These are phyloP conservation scores for Dysphania ambrosioides DNA, from an alignment of 148 eudicot species.

Conservation along the genomic window DNA sequence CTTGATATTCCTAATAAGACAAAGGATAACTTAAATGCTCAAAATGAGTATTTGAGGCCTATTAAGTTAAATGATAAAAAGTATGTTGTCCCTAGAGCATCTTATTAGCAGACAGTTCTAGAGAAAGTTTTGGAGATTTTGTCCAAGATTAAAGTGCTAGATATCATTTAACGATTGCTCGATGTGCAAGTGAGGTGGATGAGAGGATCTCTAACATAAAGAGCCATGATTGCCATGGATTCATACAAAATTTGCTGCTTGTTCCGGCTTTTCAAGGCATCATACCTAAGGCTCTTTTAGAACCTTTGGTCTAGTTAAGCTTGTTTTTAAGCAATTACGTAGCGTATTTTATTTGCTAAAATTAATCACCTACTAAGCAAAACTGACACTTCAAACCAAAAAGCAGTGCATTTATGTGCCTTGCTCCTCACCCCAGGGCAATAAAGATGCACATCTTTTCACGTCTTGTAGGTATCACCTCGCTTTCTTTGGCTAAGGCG, in stretches of 20 bases:
- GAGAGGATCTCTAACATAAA: neutral
- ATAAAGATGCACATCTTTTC: no score
- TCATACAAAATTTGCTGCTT: slow-evolving; percentile 13
- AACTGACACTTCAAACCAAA: no score
- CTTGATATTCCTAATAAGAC: slow-evolving; percentile 21
- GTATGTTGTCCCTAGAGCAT: neutral
- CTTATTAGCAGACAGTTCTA: neutral
- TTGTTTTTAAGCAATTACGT: slow-evolving; percentile 9
- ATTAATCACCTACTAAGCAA: no score
- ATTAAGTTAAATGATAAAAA: neutral
- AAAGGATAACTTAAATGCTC: slow-evolving; percentile 21
- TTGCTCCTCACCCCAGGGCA: no score
- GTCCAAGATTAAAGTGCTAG: slow-evolving; percentile 3
- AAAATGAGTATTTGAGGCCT: slow-evolving; percentile 8
- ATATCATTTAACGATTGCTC: slow-evolving; percentile 9
- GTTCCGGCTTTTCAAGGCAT: neutral
- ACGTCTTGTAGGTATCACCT: no score
- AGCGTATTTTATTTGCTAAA: no score
- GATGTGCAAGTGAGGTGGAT: slow-evolving; percentile 1
- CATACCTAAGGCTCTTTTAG: neutral
- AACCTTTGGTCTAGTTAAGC: neutral
- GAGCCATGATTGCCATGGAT: slow-evolving; percentile 3
- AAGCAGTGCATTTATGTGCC: no score
- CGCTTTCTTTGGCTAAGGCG: no score
- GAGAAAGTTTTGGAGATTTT: slow-evolving; percentile 12